Percentiles rank a stretch among this genome's conserved stretches.
Conservation (phyloP, 1,284 basidiomycete genomes). For the Apiotrichum brassicae region DNA sequence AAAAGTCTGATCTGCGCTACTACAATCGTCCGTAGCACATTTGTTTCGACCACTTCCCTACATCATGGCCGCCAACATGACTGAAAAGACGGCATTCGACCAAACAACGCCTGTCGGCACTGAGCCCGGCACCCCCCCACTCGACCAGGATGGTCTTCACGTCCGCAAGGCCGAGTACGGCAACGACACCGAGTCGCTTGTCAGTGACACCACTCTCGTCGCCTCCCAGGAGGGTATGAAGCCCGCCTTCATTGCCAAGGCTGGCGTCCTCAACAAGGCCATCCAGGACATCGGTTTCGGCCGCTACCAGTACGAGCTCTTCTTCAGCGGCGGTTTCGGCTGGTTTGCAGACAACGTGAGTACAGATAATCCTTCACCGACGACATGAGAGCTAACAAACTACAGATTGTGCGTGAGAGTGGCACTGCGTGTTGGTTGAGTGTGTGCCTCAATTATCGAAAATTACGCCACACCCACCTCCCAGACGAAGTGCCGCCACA, state of each 20-base stretch:
- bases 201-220: conserved; percentile 15
- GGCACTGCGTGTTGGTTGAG: too few species aligned
- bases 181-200: conserved; percentile 17
- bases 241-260: conserved; percentile 31
- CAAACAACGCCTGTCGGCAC: too few species aligned
- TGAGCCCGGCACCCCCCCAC: too few species aligned
- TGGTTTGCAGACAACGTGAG: conserved; percentile 48
- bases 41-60: too few species aligned
- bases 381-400: background rate
- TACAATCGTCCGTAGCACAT: too few species aligned
- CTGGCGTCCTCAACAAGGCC: conserved; percentile 30
- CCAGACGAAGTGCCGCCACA: background rate
- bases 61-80: too few species aligned
- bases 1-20: too few species aligned
- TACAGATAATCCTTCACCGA: too few species aligned
- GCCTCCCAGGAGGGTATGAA: conserved; percentile 24
- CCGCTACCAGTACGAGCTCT: conserved; percentile 57
- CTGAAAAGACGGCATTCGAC: too few species aligned
- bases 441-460: too few species aligned
- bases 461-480: too few species aligned
- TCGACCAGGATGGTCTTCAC: background rate
- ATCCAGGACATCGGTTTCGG: conserved; percentile 55
- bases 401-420: conserved; percentile 1
- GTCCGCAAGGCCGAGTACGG: background rate
- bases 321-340: conserved; percentile 51